These are phyloP conservation scores for Collybia sordida DNA, from an alignment of 768 basidiomycete genomes.

Conservation along the genomic window DNA sequence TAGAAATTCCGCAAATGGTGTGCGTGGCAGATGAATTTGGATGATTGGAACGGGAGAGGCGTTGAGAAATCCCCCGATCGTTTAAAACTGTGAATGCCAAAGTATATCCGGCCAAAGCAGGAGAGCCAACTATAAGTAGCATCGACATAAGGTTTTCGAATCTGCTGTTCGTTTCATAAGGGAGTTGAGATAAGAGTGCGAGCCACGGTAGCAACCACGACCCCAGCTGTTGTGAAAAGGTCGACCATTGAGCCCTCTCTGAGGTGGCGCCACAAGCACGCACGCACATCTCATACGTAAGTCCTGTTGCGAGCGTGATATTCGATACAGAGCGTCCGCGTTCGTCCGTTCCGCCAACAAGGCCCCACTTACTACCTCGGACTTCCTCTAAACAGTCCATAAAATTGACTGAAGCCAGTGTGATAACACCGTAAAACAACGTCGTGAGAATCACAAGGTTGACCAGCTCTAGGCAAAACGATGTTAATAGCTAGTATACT, in stretches of 20 bases:
- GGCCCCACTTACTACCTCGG: too few species aligned
- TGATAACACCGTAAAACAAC: too few species aligned
- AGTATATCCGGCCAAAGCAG: constrained; percentile 44
- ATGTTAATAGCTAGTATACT: too few species aligned
- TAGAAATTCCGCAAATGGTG: constrained; percentile 1
- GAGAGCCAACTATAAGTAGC: constrained; percentile 44
- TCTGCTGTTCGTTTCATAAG: constrained; percentile 39
- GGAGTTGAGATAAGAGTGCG: constrained; percentile 48
- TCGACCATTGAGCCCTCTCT: constrained; percentile 27
- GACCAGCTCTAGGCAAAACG: too few species aligned
- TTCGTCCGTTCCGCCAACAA: too few species aligned
- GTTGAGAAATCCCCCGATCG: constrained; percentile 35
- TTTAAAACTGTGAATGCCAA: constrained; percentile 43
- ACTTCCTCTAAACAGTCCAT: too few species aligned
- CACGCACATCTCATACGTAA: constrained; percentile 27
- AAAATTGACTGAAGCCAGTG: too few species aligned
- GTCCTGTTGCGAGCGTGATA: constrained; percentile 21
- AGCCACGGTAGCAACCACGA: constrained; percentile 51
- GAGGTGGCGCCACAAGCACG: constrained; percentile 22
- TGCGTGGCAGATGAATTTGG: constrained; percentile 17
- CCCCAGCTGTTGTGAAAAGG: constrained; percentile 38
- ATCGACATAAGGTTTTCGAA: constrained; percentile 41
- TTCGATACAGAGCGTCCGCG: constrained; percentile 14
- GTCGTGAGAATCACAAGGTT: too few species aligned
- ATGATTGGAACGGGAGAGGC: constrained; percentile 26